These are phyloP conservation scores for Radiomyces spectabilis DNA, from an alignment of 192 early-diverging fungal genomes.

Conservation along the genomic window DNA sequence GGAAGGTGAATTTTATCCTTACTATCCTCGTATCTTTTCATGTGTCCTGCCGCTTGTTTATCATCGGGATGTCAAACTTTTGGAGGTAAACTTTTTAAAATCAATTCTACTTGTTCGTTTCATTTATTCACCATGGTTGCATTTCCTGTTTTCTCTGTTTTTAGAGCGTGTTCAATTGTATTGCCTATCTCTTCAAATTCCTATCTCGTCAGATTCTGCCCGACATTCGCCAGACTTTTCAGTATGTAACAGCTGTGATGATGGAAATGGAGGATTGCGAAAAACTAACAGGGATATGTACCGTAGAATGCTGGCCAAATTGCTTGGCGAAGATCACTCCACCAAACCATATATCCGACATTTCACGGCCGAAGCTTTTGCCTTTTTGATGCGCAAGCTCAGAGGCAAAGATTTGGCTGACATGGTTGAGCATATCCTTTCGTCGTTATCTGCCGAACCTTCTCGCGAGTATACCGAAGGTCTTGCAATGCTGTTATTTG, in stretches of 20 bases:
- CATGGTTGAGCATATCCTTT: conserved; percentile 58
- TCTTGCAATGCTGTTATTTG: conserved; percentile 73
- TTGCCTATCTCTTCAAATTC: conserved; percentile 91
- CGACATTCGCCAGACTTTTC: conserved; percentile 70
- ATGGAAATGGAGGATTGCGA: no score
- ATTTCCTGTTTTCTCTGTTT: no score
- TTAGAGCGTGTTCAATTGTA: conserved; percentile 74
- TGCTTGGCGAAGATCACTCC: conserved; percentile 58
- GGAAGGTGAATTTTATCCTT: conserved; percentile 82
- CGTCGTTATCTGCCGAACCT: conserved; percentile 35
- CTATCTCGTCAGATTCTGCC: conserved; percentile 59
- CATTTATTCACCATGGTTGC: neutral
- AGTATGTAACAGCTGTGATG: no score
- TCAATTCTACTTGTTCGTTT: no score
- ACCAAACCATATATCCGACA: conserved; percentile 72
- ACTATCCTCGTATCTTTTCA: conserved; percentile 60
- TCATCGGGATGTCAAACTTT: conserved; percentile 56
- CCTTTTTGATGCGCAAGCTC: conserved; percentile 80
- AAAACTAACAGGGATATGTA: neutral
- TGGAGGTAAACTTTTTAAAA: conserved; percentile 59
- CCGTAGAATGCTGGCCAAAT: conserved; percentile 56
- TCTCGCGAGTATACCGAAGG: conserved; percentile 60
- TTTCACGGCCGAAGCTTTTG: conserved; percentile 90
- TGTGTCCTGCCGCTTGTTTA: conserved; percentile 63
- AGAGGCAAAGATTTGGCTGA: conserved; percentile 47